Conservation (phyloP, 2,329 filamentous ascomycete species). For the Falciphora oryzae region DNA sequence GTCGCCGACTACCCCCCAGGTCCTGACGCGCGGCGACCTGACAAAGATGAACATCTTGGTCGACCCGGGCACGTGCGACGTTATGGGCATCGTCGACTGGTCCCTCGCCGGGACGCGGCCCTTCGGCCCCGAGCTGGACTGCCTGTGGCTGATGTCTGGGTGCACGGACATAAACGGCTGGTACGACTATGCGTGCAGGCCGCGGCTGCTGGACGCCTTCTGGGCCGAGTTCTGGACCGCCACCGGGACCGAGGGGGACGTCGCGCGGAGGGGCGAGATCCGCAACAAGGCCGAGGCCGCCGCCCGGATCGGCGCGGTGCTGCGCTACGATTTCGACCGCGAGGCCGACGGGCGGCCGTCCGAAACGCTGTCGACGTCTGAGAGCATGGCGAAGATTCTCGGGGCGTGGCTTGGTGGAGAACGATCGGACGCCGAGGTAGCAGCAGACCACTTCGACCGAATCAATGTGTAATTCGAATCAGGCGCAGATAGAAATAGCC, state of each 20-base stretch:
- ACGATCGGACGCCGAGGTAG: not conserved
- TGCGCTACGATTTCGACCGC: not conserved
- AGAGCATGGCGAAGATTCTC: not conserved
- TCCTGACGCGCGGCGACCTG: slow-evolving; percentile 27
- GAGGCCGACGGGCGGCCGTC: not conserved
- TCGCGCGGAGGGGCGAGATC: not conserved
- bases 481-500: too few species aligned
- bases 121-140: not conserved
- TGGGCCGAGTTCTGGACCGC: not conserved
- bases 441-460: not conserved
- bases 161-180: not conserved
- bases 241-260: not conserved
- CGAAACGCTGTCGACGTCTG: not conserved
- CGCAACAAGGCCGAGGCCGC: not conserved
- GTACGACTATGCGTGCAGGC: not conserved
- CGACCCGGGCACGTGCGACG: slow-evolving; percentile 27
- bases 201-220: not conserved
- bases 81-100: slow-evolving; percentile 32
- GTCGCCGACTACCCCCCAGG: not conserved
- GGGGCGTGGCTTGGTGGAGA: not conserved
- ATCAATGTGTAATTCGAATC: too few species aligned
- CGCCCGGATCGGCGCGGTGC: not conserved
- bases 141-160: not conserved
- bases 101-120: not conserved
- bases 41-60: slow-evolving; percentile 32